Evolutionary conservation across 1,284 basidiomycete genomes (phyloP).

Genomic region (Leccinum fallax): DNA sequence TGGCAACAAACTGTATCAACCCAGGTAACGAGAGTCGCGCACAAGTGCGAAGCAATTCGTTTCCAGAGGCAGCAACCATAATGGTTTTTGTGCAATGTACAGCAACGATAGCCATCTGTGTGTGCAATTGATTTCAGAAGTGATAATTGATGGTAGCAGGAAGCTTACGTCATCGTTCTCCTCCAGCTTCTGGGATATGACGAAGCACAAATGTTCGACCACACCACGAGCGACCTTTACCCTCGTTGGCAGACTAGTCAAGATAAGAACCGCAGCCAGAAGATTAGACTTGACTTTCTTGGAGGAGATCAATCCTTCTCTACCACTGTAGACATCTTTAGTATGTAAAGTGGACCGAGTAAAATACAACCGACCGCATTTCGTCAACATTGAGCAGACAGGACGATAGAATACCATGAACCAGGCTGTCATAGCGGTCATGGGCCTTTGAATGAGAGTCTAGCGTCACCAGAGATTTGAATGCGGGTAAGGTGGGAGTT

Average conservation of each 20-base stretch:
- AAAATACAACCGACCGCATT: conserved; percentile 67
- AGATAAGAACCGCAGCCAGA: conserved; percentile 80
- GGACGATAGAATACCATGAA: conserved; percentile 86
- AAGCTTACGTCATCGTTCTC: conserved; percentile 67
- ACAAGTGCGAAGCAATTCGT: conserved; percentile 72
- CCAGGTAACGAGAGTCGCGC: conserved; percentile 76
- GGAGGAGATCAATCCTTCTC: conserved; percentile 74
- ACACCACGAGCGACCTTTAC: conserved; percentile 74
- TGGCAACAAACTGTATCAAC: conserved; percentile 78
- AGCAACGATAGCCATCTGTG: conserved; percentile 73
- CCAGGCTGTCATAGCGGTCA: conserved; percentile 57
- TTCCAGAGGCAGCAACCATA: conserved; percentile 60
- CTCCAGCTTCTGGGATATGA: conserved; percentile 78
- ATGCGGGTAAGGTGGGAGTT: conserved; percentile 74
- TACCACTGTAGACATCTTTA: conserved; percentile 53
- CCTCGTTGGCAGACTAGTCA: conserved; percentile 76
- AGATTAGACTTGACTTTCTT: conserved; percentile 93
- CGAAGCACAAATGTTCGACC: conserved; percentile 83
- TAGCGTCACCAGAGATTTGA: conserved; percentile 75
- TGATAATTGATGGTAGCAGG: neutral
- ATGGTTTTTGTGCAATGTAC: conserved; percentile 88
- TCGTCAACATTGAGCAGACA: conserved; percentile 89
- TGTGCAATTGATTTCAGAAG: conserved; percentile 31
- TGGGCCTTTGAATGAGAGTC: conserved; percentile 40
- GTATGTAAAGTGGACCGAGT: neutral